These are phyloP conservation scores for Marasmius fiardii DNA, from an alignment of 1,284 basidiomycete species.

Conservation along the genomic window DNA sequence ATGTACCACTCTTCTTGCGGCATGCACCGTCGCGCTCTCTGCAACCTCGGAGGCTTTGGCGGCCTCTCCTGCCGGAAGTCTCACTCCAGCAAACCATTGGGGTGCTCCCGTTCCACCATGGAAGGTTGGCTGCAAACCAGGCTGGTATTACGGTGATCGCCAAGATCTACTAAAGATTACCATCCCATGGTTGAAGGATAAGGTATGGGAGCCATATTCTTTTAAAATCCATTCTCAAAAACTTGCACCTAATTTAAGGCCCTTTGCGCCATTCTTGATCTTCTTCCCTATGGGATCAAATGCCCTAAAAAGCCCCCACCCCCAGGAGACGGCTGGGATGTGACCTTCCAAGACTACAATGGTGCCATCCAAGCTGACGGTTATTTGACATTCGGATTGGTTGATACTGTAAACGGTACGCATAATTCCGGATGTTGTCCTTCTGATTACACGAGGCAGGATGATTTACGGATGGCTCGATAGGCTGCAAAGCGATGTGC, in stretches of 20 bases:
- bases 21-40: constrained; percentile 15
- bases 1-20: constrained; percentile 10
- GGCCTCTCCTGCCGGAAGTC: constrained; percentile 18
- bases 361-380: constrained; percentile 41
- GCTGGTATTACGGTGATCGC: constrained; percentile 37
- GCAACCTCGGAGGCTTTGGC: constrained; percentile 1
- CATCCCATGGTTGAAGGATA: constrained; percentile 27
- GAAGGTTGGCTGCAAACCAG: constrained; percentile 27
- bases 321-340: constrained; percentile 30
- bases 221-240: not conserved
- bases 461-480: not conserved
- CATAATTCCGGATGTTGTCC: not conserved
- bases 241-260: constrained; percentile 21
- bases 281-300: constrained; percentile 29
- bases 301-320: constrained; percentile 29
- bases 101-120: constrained; percentile 37
- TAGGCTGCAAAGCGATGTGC: constrained; percentile 43
- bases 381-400: constrained; percentile 41
- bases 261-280: constrained; percentile 31
- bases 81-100: constrained; percentile 29
- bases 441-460: not conserved
- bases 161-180: constrained; percentile 21
- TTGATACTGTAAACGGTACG: constrained; percentile 39
- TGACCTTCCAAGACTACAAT: constrained; percentile 35
- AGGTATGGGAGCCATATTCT: constrained; percentile 18